Conservation (phyloP, 2,329 filamentous ascomycete species). For the Penicillium aurantiogriseum region DNA sequence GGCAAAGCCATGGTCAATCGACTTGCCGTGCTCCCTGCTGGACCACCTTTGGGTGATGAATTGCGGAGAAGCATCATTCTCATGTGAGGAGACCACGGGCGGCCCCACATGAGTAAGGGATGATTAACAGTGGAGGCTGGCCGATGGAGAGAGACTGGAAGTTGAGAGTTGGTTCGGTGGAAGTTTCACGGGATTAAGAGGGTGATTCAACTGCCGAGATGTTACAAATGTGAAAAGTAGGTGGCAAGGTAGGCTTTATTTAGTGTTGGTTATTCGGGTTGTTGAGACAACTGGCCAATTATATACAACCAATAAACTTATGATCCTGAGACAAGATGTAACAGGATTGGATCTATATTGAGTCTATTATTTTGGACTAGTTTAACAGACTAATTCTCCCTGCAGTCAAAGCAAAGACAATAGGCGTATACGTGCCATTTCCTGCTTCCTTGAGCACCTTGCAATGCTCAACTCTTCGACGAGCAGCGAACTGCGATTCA, state of each 20-base stretch:
- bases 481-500: constrained; percentile 32
- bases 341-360: background rate
- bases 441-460: constrained; percentile 33
- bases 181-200: constrained; percentile 1
- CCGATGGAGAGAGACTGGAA: background rate
- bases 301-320: background rate
- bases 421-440: constrained; percentile 29
- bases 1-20: constrained; percentile 24
- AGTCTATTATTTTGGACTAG: constrained; percentile 16
- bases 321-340: background rate
- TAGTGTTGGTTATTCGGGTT: no score
- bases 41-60: constrained; percentile 1
- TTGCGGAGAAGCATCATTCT: constrained; percentile 1
- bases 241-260: no score
- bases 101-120: constrained; percentile 36
- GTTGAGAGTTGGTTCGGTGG: background rate
- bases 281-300: background rate
- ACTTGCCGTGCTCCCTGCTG: constrained; percentile 25
- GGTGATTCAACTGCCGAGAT: constrained; percentile 14
- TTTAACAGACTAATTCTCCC: constrained; percentile 47
- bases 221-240: background rate
- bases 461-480: constrained; percentile 35
- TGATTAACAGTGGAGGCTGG: constrained; percentile 29
- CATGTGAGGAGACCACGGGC: background rate
- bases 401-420: constrained; percentile 35